Percentiles rank a stretch among this genome's conserved stretches.
phyloP scores from a whole-genome alignment of 2,329 filamentous ascomycete species.

The Aspergillus arachidicola region DNA sequence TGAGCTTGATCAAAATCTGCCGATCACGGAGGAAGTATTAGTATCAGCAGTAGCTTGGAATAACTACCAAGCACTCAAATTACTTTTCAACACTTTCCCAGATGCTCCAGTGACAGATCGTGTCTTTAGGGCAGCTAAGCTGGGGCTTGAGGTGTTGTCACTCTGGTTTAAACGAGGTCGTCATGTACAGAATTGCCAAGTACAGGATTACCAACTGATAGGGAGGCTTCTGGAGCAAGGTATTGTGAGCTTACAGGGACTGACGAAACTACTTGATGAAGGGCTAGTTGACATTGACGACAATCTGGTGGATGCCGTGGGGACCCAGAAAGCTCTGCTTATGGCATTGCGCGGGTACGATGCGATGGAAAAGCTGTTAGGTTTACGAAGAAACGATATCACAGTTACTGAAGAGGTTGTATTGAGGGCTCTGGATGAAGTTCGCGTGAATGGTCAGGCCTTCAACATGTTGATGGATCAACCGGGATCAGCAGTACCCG shows the following conservation, averaged over 20 bases:
- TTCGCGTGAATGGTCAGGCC: neutral
- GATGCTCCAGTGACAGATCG: neutral
- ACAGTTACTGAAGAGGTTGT: neutral
- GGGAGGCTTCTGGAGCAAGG: neutral
- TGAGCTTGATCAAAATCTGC: neutral
- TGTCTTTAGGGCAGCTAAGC: neutral
- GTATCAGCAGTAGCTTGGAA: neutral
- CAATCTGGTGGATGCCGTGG: neutral
- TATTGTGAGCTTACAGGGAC: neutral
- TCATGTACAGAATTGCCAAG: neutral
- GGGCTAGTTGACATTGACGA: neutral
- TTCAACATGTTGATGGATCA: neutral
- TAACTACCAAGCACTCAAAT: too few species aligned
- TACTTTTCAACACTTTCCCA: neutral
- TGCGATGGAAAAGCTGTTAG: neutral
- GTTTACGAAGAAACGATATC: neutral
- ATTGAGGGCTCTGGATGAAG: neutral
- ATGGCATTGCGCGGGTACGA: neutral
- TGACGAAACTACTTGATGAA: neutral
- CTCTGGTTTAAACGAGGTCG: neutral
- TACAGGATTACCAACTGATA: neutral
- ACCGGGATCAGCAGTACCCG: neutral
- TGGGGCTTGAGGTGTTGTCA: neutral
- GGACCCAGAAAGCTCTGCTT: neutral
- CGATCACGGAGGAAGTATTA: neutral